Conservation (phyloP, 345 rosid species). For the Bruguiera sexangula region DNA sequence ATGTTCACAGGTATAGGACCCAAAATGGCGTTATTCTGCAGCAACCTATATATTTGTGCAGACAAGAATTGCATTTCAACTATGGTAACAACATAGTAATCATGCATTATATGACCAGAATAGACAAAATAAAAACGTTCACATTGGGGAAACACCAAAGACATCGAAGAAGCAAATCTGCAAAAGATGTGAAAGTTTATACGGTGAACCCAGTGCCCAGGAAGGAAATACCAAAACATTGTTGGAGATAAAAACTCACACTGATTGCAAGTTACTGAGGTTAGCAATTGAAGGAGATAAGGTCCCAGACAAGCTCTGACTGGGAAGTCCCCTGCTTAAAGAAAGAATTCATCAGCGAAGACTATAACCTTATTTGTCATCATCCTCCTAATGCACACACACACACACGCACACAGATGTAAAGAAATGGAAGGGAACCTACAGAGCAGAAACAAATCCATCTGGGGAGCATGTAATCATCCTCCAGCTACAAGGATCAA, state of each 20-base stretch:
- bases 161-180: not conserved
- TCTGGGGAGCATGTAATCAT: constrained; percentile 86
- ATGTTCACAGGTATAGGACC: constrained; percentile 79
- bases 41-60: constrained; percentile 52
- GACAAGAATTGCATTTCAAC: constrained; percentile 3
- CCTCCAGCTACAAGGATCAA: constrained; percentile 99
- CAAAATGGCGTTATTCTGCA: constrained; percentile 86
- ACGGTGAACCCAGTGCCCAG: constrained; percentile 42
- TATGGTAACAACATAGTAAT: not conserved
- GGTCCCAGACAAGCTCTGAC: constrained; percentile 87
- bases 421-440: constrained; percentile 33
- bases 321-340: constrained; percentile 77
- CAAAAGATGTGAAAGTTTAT: not conserved
- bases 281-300: constrained; percentile 82
- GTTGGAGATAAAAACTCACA: constrained; percentile 47
- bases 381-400: no score
- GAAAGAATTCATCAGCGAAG: constrained; percentile 5
- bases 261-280: constrained; percentile 76
- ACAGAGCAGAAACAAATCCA: constrained; percentile 87
- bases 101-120: not conserved
- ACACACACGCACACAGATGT: not conserved
- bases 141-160: constrained; percentile 19
- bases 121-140: not conserved
- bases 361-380: no score
- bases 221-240: constrained; percentile 76